Evolutionary conservation across 2,329 filamentous ascomycete genomes (phyloP).

Genomic region (Thielaviopsis populi): DNA sequence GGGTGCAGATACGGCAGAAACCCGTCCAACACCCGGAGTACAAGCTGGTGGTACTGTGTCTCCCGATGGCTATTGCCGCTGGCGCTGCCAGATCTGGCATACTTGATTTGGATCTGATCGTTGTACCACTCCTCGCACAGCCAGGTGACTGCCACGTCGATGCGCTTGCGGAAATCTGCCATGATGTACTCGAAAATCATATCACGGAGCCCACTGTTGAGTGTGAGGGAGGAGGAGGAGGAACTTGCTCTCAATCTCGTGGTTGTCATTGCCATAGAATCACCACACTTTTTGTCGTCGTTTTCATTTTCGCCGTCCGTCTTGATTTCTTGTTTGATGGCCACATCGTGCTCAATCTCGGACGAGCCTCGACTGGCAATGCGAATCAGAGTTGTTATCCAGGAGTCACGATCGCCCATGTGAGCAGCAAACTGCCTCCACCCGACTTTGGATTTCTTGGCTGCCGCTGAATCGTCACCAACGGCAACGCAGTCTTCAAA

Average conservation of each 20-base stretch:
- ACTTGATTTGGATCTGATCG: conserved; percentile 34
- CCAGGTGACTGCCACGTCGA: conserved; percentile 86
- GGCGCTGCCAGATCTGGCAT: neutral
- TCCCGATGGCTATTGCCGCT: conserved; percentile 19
- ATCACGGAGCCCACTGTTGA: conserved; percentile 61
- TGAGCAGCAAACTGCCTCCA: conserved; percentile 75
- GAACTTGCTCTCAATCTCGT: neutral
- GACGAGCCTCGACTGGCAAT: conserved; percentile 36
- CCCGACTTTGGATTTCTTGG: conserved; percentile 51
- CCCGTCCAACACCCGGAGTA: conserved; percentile 67
- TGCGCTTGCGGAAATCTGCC: conserved; percentile 78
- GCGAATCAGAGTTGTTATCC: conserved; percentile 75
- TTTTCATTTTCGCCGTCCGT: conserved; percentile 11
- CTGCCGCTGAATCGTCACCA: conserved; percentile 48
- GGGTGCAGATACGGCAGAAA: conserved; percentile 84
- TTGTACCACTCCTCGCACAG: conserved; percentile 98
- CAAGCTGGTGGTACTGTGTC: conserved; percentile 62
- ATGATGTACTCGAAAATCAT: conserved; percentile 72
- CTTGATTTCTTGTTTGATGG: conserved; percentile 13
- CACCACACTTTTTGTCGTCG: conserved; percentile 14
- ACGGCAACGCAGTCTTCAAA: conserved; percentile 38
- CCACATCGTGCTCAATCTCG: conserved; percentile 20
- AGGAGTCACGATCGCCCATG: conserved; percentile 72
- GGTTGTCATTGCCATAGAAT: conserved; percentile 12
- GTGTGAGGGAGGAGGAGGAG: conserved; percentile 29